Percentiles rank a stretch among this genome's conserved stretches.
These are phyloP conservation scores for Ophiocordyceps unilateralis DNA, from an alignment of 2,329 filamentous ascomycete species.

Conservation along the genomic window DNA sequence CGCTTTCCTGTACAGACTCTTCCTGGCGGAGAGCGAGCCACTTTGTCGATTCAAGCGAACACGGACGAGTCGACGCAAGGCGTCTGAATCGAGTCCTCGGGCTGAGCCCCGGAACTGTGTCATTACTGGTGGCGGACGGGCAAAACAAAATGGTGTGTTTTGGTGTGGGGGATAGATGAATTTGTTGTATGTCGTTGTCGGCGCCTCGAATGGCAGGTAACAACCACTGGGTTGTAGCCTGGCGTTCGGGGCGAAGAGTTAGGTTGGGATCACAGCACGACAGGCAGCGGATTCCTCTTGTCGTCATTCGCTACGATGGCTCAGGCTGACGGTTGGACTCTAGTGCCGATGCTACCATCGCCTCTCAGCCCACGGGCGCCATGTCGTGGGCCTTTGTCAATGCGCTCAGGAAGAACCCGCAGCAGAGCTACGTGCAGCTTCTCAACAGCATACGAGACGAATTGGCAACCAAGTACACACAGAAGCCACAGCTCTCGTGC, in stretches of 20 bases:
- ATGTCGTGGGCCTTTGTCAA: conserved; percentile 98
- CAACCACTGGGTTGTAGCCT: conserved; percentile 16
- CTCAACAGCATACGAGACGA: conserved; percentile 95
- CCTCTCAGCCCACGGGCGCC: conserved; percentile 78
- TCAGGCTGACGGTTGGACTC: conserved; percentile 1
- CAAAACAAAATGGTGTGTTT: background rate
- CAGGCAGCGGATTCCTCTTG: no score
- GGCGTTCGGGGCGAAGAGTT: conserved; percentile 27
- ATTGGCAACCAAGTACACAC: conserved; percentile 68
- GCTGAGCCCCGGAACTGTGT: no score
- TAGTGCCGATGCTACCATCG: conserved; percentile 84
- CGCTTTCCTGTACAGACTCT: background rate
- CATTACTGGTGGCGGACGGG: no score
- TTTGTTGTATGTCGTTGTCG: conserved; percentile 6
- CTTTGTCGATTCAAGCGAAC: no score
- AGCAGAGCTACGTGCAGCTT: conserved; percentile 94
- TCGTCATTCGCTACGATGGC: background rate
- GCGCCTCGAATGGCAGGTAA: conserved; percentile 24
- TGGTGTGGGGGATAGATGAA: background rate
- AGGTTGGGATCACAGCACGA: conserved; percentile 18
- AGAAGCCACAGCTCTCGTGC: conserved; percentile 93
- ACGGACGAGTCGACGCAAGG: background rate
- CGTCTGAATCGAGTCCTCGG: background rate
- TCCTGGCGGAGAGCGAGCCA: no score
- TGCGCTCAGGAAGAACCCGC: conserved; percentile 86